Evolutionary conservation across 805 yeast species (phyloP), one percentile per base, ranked within the genome.

Genomic region (Ogataea ramenticola): DNA sequence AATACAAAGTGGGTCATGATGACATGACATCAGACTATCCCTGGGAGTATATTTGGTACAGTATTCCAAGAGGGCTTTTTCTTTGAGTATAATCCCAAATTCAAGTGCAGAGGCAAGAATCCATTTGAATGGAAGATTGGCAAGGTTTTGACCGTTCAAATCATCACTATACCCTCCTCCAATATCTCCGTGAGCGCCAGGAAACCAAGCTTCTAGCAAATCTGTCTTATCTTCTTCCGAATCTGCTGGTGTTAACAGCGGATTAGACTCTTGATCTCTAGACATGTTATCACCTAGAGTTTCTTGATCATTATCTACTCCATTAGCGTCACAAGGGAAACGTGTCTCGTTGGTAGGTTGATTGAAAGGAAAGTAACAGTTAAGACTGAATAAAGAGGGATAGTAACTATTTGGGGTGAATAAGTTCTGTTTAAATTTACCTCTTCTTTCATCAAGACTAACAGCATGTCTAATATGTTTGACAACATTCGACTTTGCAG

Each of bases 121-220:
- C 87, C 87, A 82, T 47, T 81, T 65, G 21, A 82, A 60, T 0
- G 86, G 64, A 15, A 79, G 48, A 49, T 77, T 71, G 0, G 84
- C 68, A 15, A 76, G 46, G 20, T 58, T 52, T 36, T 75, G 71
- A 1, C 76, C 76, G 40, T 65, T 55, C 0, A 46, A 30, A 54
- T 75, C 80, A 4, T 66, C 58, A 1, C 66, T 57, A 82, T 84
- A 80, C 0, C 84, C 84, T 3, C 87, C 87, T 2, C 88, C 88
- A 51, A 77, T 62, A 58, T 82, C 87, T 10, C 82, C 68, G 58
- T 82, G 88, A 53, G 77, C 77, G 2, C 87, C 89, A 1, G 84
- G 76, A 52, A 82, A 82, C 82, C 82, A 82, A 36, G 75, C 54
- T 52, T 82, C 87, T 15, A 71, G 55, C 30, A 74, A 51, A 49